Percentiles rank a stretch among this genome's conserved stretches.
phyloP scores from a whole-genome alignment of 164 flowering plant genomes.

The Macadamia tetraphylla region DNA sequence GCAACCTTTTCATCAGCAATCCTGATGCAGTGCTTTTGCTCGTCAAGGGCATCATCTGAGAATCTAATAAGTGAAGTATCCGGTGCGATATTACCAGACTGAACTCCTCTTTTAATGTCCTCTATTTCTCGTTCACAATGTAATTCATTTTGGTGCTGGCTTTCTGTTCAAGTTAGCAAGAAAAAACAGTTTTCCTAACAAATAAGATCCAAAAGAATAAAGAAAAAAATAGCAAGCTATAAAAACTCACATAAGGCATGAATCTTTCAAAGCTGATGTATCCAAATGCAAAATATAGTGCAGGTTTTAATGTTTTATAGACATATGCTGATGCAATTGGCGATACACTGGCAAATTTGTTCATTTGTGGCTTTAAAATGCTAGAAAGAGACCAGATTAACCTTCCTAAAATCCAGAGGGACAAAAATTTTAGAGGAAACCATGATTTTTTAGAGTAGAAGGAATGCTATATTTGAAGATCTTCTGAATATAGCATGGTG shows the following conservation, averaged over 20 bases:
- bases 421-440: neutral
- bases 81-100: conserved; percentile 53
- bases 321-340: neutral
- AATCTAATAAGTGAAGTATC: conserved; percentile 58
- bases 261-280: neutral
- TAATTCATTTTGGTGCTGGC: conserved; percentile 79
- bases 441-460: neutral
- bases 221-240: neutral
- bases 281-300: neutral
- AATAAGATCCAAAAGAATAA: neutral
- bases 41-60: conserved; percentile 91
- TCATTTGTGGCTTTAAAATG: no score
- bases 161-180: conserved; percentile 39
- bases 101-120: conserved; percentile 50
- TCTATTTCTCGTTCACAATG: conserved; percentile 88
- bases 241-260: neutral
- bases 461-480: neutral
- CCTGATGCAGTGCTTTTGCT: conserved; percentile 84
- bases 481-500: neutral
- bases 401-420: neutral
- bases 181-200: neutral
- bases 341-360: no score
- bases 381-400: neutral
- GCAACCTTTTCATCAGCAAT: conserved; percentile 96
- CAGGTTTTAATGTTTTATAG: no score